These are phyloP conservation scores for Priceomyces fermenticarens DNA, from an alignment of 805 yeast genomes.

Conservation along the genomic window DNA sequence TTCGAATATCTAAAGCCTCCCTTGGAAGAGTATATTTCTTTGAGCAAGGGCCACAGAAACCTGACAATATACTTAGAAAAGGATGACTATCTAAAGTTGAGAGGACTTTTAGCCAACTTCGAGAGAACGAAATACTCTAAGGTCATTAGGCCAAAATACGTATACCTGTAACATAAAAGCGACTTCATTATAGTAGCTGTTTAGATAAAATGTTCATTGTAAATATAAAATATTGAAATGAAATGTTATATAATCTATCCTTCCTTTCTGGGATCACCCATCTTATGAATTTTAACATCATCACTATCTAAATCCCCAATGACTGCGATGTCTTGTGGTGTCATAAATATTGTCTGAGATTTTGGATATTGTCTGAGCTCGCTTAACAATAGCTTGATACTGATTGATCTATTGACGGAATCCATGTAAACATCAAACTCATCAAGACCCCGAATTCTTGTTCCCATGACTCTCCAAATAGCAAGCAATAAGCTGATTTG, in stretches of 20 bases:
- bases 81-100: conserved; percentile 3
- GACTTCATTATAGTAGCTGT: background rate
- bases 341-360: conserved; percentile 86
- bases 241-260: background rate
- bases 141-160: background rate
- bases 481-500: conserved; percentile 85
- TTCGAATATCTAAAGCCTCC: background rate
- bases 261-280: conserved; percentile 36
- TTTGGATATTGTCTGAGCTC: conserved; percentile 62
- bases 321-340: conserved; percentile 86
- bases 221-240: conserved; percentile 1
- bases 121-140: conserved; percentile 2
- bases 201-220: background rate
- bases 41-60: background rate
- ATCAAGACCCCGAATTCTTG: conserved; percentile 84
- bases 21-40: conserved; percentile 5
- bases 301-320: conserved; percentile 55
- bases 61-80: conserved; percentile 2
- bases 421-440: conserved; percentile 99
- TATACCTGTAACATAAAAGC: background rate
- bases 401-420: conserved; percentile 78
- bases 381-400: conserved; percentile 68
- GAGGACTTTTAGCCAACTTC: conserved; percentile 1
- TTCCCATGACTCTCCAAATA: conserved; percentile 91
- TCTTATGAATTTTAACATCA: conserved; percentile 62